Percentiles rank a stretch among this genome's conserved stretches.
phyloP scores from a whole-genome alignment of 768 basidiomycete genomes.

The Lactarius indigo region DNA sequence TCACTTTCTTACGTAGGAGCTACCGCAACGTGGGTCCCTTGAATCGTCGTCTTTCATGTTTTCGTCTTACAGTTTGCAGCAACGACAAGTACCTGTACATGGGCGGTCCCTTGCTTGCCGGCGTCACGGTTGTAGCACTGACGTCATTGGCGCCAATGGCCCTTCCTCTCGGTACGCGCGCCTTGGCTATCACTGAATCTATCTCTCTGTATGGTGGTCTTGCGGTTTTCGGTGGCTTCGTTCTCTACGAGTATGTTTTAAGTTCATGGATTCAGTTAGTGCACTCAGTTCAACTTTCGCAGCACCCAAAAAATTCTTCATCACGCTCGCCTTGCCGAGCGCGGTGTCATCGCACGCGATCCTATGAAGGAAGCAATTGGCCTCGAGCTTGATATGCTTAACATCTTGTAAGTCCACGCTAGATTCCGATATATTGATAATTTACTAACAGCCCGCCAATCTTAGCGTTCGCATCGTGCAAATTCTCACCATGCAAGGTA shows the following conservation, averaged over 20 bases:
- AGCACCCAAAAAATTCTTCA: slow-evolving; percentile 84
- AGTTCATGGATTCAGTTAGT: background rate
- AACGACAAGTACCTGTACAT: slow-evolving; percentile 83
- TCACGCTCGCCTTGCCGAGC: slow-evolving; percentile 70
- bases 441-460: slow-evolving; percentile 18
- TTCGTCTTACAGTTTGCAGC: slow-evolving; percentile 23
- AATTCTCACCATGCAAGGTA: slow-evolving; percentile 66
- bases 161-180: slow-evolving; percentile 77
- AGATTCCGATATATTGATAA: slow-evolving; percentile 4
- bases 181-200: slow-evolving; percentile 70
- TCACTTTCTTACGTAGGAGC: slow-evolving; percentile 85
- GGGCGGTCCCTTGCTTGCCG: slow-evolving; percentile 85
- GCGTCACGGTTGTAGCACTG: slow-evolving; percentile 83
- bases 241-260: slow-evolving; percentile 72
- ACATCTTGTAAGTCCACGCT: slow-evolving; percentile 65
- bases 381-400: slow-evolving; percentile 83
- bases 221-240: slow-evolving; percentile 83
- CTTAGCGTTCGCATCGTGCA: slow-evolving; percentile 76
- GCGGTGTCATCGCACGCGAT: slow-evolving; percentile 62
- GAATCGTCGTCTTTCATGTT: background rate
- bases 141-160: slow-evolving; percentile 86
- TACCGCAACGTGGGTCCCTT: slow-evolving; percentile 62
- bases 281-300: slow-evolving; percentile 2
- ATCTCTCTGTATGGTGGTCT: slow-evolving; percentile 86
- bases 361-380: slow-evolving; percentile 75